A percentile compares a stretch with the other conserved stretches of the same genome.
Evolutionary conservation across 1,284 basidiomycete genomes (phyloP).

Genomic region (Trichosporon faecale): DNA sequence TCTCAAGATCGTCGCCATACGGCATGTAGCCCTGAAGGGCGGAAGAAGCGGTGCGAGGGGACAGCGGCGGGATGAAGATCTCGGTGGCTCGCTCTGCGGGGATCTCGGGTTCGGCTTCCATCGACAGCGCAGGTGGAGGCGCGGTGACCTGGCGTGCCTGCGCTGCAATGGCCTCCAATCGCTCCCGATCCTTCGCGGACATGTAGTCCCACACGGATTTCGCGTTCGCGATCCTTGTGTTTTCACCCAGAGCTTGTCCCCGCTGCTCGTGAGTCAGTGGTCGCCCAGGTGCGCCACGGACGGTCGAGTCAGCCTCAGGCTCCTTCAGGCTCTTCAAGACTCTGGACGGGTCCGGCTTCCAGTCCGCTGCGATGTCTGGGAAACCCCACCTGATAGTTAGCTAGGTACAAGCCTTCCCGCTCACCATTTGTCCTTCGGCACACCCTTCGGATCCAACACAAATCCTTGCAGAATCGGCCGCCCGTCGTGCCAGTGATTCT

Average conservation of each 20-base stretch:
- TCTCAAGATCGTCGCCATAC: slow-evolving; percentile 70
- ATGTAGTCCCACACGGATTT: slow-evolving; percentile 87
- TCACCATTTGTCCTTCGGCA: slow-evolving; percentile 71
- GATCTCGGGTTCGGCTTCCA: slow-evolving; percentile 26
- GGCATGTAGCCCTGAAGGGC: slow-evolving; percentile 88
- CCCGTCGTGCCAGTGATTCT: slow-evolving; percentile 66
- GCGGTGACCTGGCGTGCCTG: slow-evolving; percentile 26
- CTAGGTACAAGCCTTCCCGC: slow-evolving; percentile 30
- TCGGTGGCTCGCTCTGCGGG: slow-evolving; percentile 33
- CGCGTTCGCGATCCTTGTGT: slow-evolving; percentile 56
- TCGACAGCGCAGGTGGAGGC: slow-evolving; percentile 28
- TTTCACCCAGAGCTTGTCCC: slow-evolving; percentile 78
- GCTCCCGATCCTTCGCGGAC: slow-evolving; percentile 82
- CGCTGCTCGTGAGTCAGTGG: slow-evolving; percentile 59
- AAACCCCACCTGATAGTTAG: slow-evolving; percentile 65
- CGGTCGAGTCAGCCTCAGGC: slow-evolving; percentile 54
- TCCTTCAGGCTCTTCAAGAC: slow-evolving; percentile 65
- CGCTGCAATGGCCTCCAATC: slow-evolving; percentile 65
- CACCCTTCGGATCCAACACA: slow-evolving; percentile 63
- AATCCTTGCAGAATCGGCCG: slow-evolving; percentile 72
- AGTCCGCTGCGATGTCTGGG: slow-evolving; percentile 73
- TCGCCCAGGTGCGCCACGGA: slow-evolving; percentile 34
- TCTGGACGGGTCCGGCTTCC: slow-evolving; percentile 75
- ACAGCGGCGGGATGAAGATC: slow-evolving; percentile 61
- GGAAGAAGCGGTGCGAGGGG: slow-evolving; percentile 73